phyloP scores from a whole-genome alignment of 257 asterid genomes.

The Solanum stenotomum region DNA sequence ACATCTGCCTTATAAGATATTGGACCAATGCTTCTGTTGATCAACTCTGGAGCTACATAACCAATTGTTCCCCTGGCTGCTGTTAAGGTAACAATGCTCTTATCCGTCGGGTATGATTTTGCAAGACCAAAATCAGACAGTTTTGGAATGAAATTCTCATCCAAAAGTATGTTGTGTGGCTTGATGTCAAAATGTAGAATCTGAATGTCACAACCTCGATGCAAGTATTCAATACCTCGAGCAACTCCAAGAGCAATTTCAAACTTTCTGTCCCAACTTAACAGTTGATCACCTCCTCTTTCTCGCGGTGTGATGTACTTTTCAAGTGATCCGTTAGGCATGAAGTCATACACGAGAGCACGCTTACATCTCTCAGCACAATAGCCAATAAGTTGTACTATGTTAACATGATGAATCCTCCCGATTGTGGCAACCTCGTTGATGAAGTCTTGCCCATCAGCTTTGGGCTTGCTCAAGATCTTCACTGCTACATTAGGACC shows the following conservation, averaged over 20 bases:
- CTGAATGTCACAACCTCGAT: constrained; percentile 3
- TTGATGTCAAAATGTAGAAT: constrained; percentile 21
- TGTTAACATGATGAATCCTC: background rate
- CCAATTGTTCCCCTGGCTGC: constrained; percentile 16
- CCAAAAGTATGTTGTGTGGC: constrained; percentile 17
- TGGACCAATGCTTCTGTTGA: constrained; percentile 9
- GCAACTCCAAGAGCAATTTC: constrained; percentile 15
- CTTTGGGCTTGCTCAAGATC: background rate
- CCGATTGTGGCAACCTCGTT: constrained; percentile 8
- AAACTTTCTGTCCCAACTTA: background rate
- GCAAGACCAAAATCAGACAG: constrained; percentile 15
- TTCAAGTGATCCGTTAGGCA: constrained; percentile 3
- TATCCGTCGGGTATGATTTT: background rate
- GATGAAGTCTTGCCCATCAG: constrained; percentile 4
- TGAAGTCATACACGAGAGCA: too few species aligned
- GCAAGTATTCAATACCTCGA: background rate
- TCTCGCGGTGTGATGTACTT: background rate
- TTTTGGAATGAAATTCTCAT: constrained; percentile 6
- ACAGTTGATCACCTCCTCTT: background rate
- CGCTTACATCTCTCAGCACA: background rate
- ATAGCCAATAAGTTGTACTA: constrained; percentile 4
- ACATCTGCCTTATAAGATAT: constrained; percentile 15
- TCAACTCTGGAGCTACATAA: constrained; percentile 18
- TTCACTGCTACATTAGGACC: constrained; percentile 6
- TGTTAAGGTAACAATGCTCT: constrained; percentile 1